Conservation (phyloP, 1,139 yeast species). For the Taiozyma sp. region DNA sequence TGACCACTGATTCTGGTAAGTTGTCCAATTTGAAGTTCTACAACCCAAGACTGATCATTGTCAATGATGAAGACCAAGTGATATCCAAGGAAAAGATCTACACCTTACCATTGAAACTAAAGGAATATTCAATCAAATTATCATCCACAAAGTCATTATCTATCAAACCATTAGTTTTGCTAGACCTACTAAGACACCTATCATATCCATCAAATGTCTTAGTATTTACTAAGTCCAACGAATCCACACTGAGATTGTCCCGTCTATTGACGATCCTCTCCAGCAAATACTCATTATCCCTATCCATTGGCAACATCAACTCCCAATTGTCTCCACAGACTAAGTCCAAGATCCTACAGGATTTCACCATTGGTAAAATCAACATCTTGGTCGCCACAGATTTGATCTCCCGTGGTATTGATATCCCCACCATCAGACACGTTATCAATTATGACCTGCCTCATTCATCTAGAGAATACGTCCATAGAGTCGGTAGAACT, state of each 20-base stretch:
- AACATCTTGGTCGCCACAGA: slow-evolving; percentile 80
- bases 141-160: slow-evolving; percentile 47
- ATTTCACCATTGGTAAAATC: slow-evolving; percentile 46
- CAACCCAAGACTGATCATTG: slow-evolving; percentile 66
- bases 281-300: slow-evolving; percentile 22
- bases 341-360: slow-evolving; percentile 44
- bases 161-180: slow-evolving; percentile 69
- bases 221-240: slow-evolving; percentile 82
- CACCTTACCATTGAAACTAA: slow-evolving; percentile 49
- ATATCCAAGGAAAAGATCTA: slow-evolving; percentile 45
- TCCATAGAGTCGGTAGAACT: slow-evolving; percentile 94
- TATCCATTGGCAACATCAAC: slow-evolving; percentile 28
- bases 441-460: slow-evolving; percentile 93
- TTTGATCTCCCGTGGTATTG: slow-evolving; percentile 91
- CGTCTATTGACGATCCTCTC: slow-evolving; percentile 50
- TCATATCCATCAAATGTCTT: slow-evolving; percentile 35
- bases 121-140: slow-evolving; percentile 44
- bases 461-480: slow-evolving; percentile 81
- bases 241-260: slow-evolving; percentile 72
- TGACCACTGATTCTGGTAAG: slow-evolving; percentile 90
- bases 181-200: slow-evolving; percentile 43
- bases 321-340: slow-evolving; percentile 35
- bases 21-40: slow-evolving; percentile 62
- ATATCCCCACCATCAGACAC: slow-evolving; percentile 61
- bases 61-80: slow-evolving; percentile 44